Base-by-base conservation (phyloP, 2,329 filamentous ascomycete species). In the Ophiostoma piceae region DNA sequence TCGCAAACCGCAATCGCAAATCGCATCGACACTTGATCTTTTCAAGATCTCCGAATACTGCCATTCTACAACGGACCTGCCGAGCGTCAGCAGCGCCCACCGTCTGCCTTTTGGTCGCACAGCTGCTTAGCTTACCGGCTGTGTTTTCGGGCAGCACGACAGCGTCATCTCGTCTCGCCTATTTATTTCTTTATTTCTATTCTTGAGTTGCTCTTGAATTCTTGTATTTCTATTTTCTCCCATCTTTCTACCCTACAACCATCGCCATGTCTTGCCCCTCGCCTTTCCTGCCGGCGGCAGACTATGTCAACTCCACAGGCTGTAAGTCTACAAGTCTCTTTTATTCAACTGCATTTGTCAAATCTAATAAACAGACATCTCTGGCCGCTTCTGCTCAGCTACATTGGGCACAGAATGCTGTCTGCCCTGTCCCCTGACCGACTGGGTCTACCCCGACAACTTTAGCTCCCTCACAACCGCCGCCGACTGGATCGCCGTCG, bases 401-500 rank as follows among this genome's bases (percentile, higher is more conserved):
- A 76, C 9, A 74, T 85, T 32, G 6, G 78, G 80, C 12, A 82
- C 88, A 4, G 83, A 82, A 47, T 99, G 95, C 79, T 99, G 95
- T 78, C 79, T 99, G 70, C 95, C 95, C 72, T 99, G 95, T 78
- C 95, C 95, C 41, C 84, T 92, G 76, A 90, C 91, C 12, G 87
- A 94, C 70, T 98, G 90, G 89, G 80, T 86, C 32, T 88, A 89
- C 73, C 83, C 86, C 14, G 84, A 87, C 73, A 84, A 80, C 75
- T 90, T 90, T 77, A 73, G 80, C 22, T 82, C 82, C 1, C 77
- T 92, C 75, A 89, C 88, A 29, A 79, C 82, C 66, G 86, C 87
- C 16, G 88, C 92, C n/a, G 91, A 92, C 79, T 96, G 92, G 88
- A 82, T 97, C 70, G 92, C 92, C 73, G 88, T 96, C 19, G 87